A percentile compares a stretch with the other conserved stretches of the same genome.
Evolutionary conservation across 1,284 basidiomycete genomes (phyloP).

Genomic region (Pseudozyma sp.): DNA sequence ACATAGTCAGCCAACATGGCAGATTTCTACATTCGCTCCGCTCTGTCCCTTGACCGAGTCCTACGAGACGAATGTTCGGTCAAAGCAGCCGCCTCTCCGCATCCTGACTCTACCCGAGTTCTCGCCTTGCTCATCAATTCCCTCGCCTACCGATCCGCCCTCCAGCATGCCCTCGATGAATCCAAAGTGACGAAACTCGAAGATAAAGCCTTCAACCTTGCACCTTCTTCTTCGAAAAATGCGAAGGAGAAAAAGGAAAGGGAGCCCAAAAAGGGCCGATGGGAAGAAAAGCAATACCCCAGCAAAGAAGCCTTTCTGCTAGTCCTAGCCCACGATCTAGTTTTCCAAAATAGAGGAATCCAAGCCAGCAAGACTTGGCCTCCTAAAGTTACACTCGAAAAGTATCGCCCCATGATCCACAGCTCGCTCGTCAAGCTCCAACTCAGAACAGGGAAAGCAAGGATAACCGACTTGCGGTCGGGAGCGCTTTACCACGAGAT

Average conservation of each 20-base stretch:
- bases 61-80: conserved; percentile 55
- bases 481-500: conserved; percentile 52
- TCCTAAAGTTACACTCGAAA: conserved; percentile 66
- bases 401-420: conserved; percentile 87
- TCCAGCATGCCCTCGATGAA: conserved; percentile 38
- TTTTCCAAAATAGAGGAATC: conserved; percentile 58
- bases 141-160: conserved; percentile 48
- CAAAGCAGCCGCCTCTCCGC: conserved; percentile 49
- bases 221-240: not conserved
- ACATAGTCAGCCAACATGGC: conserved; percentile 34
- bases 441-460: conserved; percentile 70
- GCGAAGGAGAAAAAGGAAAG: conserved; percentile 5
- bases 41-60: conserved; percentile 52
- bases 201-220: conserved; percentile 32
- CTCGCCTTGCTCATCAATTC: conserved; percentile 60
- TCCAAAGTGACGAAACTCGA: conserved; percentile 42
- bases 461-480: conserved; percentile 54
- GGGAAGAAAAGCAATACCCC: conserved; percentile 10
- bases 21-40: conserved; percentile 62
- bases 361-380: conserved; percentile 62
- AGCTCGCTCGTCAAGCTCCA: conserved; percentile 87
- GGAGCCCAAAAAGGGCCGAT: conserved; percentile 14
- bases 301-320: conserved; percentile 53
- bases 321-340: conserved; percentile 62
- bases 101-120: conserved; percentile 54